A percentile compares a stretch with the other conserved stretches of the same genome.
Conservation (phyloP, 257 asterid genomes). For the Solanum dulcamara region DNA sequence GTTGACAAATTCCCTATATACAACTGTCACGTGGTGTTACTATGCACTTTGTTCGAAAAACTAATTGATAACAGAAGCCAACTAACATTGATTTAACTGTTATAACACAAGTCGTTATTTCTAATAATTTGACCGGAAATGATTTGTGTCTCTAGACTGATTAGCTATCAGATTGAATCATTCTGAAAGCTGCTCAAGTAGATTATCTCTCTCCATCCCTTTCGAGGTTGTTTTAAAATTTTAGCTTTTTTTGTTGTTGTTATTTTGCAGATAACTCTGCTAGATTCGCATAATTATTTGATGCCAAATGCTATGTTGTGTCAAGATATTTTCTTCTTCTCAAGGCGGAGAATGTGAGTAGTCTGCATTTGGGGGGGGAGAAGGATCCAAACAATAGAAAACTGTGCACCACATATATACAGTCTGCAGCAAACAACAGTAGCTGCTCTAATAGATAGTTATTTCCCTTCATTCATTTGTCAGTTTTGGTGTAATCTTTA, state of each 20-base stretch:
- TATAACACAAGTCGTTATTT: background rate
- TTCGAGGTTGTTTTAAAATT: background rate
- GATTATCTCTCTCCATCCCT: background rate
- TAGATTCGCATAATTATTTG: background rate
- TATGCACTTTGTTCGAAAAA: background rate
- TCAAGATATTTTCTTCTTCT: background rate
- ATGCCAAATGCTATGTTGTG: background rate
- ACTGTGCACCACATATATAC: background rate
- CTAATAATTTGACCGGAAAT: background rate
- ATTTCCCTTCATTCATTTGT: background rate
- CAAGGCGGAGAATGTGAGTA: background rate
- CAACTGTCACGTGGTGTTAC: background rate
- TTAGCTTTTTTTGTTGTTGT: background rate
- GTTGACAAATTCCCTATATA: background rate
- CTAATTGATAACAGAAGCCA: background rate
- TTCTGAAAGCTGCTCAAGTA: background rate
- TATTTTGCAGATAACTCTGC: background rate
- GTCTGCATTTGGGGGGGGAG: background rate
- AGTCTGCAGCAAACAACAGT: background rate
- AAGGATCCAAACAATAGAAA: background rate
- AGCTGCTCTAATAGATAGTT: background rate
- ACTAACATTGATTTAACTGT: background rate
- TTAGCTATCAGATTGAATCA: background rate
- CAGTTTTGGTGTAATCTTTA: background rate
- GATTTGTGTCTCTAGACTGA: background rate